These are phyloP conservation scores for Tetradesmus obliquus DNA, from an alignment of 139 green algal species.

Conservation along the genomic window DNA sequence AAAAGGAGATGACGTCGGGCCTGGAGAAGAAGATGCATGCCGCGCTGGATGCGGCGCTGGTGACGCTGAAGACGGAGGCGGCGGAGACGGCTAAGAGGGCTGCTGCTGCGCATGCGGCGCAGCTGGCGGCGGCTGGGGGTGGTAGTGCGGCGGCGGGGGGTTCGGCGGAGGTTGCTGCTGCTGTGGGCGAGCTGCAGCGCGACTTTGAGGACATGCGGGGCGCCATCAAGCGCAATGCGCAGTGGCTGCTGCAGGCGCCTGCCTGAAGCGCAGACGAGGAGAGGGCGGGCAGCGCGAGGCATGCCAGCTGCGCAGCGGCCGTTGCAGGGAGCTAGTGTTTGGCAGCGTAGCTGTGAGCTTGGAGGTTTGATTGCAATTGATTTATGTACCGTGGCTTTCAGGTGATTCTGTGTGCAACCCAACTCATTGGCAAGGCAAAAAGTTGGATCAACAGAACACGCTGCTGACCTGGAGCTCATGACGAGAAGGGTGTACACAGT, in stretches of 20 bases:
- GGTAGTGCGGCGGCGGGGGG: neutral
- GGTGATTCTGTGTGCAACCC: no score
- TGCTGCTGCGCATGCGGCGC: neutral
- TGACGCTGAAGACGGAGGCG: conserved; percentile 14
- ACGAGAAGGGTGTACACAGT: no score
- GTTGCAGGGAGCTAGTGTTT: no score
- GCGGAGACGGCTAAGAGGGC: neutral
- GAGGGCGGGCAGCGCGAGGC: neutral
- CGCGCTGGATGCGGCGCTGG: conserved; percentile 21
- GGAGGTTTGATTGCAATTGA: no score
- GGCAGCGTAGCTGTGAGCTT: no score
- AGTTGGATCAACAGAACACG: no score
- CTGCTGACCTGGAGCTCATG: no score
- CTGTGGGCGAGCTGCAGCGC: conserved; percentile 1
- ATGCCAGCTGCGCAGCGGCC: no score
- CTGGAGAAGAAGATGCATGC: conserved; percentile 44
- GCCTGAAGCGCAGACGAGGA: neutral
- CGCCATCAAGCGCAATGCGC: conserved; percentile 36
- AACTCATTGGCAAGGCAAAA: no score
- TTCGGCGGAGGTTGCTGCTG: neutral
- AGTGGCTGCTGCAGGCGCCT: conserved; percentile 43
- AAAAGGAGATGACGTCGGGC: neutral
- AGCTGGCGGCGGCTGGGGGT: neutral
- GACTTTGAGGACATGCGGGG: conserved; percentile 42
- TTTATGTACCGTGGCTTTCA: no score